Evolutionary conservation across 1,284 basidiomycete genomes (phyloP).

Genomic region (Pascua sp.): DNA sequence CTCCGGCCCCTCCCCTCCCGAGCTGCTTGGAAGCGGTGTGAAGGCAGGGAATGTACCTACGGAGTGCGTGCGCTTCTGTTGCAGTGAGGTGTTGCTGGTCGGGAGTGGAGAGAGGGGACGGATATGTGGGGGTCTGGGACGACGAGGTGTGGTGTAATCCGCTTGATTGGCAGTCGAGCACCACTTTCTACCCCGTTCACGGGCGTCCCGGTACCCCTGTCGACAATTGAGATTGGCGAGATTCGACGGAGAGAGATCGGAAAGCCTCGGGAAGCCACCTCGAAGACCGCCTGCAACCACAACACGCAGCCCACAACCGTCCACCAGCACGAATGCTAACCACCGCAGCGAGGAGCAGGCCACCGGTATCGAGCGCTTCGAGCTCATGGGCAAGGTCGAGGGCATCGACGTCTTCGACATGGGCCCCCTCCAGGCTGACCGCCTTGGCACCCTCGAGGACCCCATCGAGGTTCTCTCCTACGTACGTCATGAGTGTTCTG

Average conservation of each 20-base stretch:
- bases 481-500: constrained; percentile 57
- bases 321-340: neutral
- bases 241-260: too few relatives aligned
- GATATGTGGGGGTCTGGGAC: too few relatives aligned
- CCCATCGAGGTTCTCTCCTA: constrained; percentile 84
- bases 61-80: constrained; percentile 35
- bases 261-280: too few relatives aligned
- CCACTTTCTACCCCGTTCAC: too few relatives aligned
- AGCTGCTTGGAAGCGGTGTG: constrained; percentile 18
- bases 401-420: constrained; percentile 89
- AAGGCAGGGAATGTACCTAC: constrained; percentile 41
- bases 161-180: too few relatives aligned
- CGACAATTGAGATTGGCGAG: too few relatives aligned
- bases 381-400: constrained; percentile 82
- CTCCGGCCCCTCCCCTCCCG: constrained; percentile 35
- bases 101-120: too few relatives aligned
- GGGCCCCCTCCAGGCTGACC: constrained; percentile 76
- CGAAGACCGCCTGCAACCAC: too few relatives aligned
- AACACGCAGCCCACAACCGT: neutral
- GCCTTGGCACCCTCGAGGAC: constrained; percentile 80
- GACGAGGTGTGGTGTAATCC: too few relatives aligned
- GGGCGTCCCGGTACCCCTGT: too few relatives aligned
- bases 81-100: neutral
- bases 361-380: constrained; percentile 93
- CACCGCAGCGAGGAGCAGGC: constrained; percentile 67